Conservation (phyloP, 208 protist genomes). For the Crithidia expoeki region DNA sequence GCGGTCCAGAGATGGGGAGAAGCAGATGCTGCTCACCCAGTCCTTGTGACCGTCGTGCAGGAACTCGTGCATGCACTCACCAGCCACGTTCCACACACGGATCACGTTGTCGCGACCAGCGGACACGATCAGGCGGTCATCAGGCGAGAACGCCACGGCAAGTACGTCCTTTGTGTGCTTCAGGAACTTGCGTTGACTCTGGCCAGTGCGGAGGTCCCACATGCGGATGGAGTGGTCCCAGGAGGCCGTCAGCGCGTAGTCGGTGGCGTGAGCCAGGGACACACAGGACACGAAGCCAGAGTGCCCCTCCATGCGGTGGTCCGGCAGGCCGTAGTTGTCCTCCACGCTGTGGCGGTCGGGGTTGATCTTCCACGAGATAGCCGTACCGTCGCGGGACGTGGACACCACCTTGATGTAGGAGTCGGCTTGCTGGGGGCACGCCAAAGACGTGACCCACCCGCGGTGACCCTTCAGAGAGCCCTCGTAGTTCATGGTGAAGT, state of each 20-base stretch:
- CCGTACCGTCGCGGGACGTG: slow-evolving; percentile 96
- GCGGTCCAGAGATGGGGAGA: slow-evolving; percentile 93
- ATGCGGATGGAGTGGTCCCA: slow-evolving; percentile 99
- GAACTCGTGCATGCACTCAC: slow-evolving; percentile 98
- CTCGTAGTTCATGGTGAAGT: slow-evolving; percentile 73
- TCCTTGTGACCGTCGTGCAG: slow-evolving; percentile 94
- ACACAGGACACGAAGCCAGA: slow-evolving; percentile 96
- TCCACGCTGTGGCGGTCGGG: slow-evolving; percentile 75
- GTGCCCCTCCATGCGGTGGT: slow-evolving; percentile 92
- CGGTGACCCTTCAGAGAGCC: slow-evolving; percentile 95
- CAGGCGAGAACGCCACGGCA: slow-evolving; percentile 98
- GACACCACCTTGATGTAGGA: slow-evolving; percentile 82
- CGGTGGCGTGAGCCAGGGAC: slow-evolving; percentile 95
- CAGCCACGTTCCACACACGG: slow-evolving; percentile 99
- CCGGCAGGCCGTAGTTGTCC: slow-evolving; percentile 81
- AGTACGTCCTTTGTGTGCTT: slow-evolving; percentile 99
- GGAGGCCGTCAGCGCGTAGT: slow-evolving; percentile 98
- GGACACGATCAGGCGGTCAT: slow-evolving; percentile 99
- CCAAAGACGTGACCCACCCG: slow-evolving; percentile 95
- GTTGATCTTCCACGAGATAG: slow-evolving; percentile 97
- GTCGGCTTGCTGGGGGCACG: slow-evolving; percentile 72
- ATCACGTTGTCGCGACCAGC: slow-evolving; percentile 98
- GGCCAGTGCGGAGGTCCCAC: slow-evolving; percentile 97
- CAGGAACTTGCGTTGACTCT: slow-evolving; percentile 94
- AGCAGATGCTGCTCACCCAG: slow-evolving; percentile 99